Evolutionary conservation across 495 filamentous ascomycete genomes (phyloP).

Genomic region (Astrothelium macrocarpum): DNA sequence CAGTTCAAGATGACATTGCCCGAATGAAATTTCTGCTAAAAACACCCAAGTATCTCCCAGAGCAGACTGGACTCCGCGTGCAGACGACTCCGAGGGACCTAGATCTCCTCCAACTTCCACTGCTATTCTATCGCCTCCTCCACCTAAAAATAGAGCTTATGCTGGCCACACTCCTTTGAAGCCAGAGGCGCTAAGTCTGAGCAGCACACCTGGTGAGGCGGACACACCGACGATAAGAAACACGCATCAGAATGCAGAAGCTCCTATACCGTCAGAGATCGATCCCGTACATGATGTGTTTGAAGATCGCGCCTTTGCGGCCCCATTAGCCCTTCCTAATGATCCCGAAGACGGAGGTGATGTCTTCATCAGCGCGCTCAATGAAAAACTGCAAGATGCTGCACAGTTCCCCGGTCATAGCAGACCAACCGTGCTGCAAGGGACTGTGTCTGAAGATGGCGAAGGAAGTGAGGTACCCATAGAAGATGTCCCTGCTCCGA

Average conservation of each 20-base stretch:
- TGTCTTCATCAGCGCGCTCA: neutral
- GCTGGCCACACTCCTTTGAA: conserved; percentile 23
- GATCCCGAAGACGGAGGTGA: conserved; percentile 9
- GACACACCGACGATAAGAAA: conserved; percentile 22
- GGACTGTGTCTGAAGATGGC: conserved; percentile 1
- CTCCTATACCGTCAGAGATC: conserved; percentile 27
- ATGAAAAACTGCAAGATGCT: neutral
- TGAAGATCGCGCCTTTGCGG: conserved; percentile 45
- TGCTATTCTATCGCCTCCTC: conserved; percentile 12
- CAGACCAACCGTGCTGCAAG: conserved; percentile 2
- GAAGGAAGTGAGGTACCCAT: neutral
- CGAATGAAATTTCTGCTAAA: neutral
- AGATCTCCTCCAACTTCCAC: conserved; percentile 13
- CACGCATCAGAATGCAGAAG: conserved; percentile 19
- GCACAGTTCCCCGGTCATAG: neutral
- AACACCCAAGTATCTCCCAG: neutral
- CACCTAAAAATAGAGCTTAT: conserved; percentile 11
- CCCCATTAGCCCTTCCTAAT: conserved; percentile 19
- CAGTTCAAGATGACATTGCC: neutral
- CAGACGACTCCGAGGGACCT: conserved; percentile 5
- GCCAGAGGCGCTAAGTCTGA: conserved; percentile 9
- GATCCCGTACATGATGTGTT: conserved; percentile 54
- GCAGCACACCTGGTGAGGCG: conserved; percentile 10
- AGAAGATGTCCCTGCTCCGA: neutral
- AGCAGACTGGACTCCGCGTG: neutral